Base-by-base conservation (phyloP, 2,329 filamentous ascomycete species). In the Venturiaceae sp. region DNA sequence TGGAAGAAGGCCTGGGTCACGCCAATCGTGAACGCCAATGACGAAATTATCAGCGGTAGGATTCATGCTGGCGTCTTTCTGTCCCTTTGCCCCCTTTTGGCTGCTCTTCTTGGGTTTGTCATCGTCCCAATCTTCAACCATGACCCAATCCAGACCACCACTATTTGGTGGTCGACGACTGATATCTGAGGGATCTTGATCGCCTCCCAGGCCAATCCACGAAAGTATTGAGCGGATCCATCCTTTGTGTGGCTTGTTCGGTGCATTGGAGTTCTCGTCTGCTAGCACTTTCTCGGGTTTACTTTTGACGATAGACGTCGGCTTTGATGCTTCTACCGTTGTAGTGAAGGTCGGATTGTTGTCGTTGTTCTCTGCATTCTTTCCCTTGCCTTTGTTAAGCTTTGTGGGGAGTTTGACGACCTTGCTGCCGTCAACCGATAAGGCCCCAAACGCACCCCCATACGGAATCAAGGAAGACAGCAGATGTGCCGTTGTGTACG, bases 401-500 rank as follows among this genome's bases (percentile, higher is more conserved):
- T 59, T 59, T 13, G 58, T n/a, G 28, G 58, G 21, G 26, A 58
- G 9, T 50, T 55, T 58, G 5, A 11, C 50, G 19, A 30, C 14
- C 36, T 58, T 58, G 32, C 11, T 54, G 30, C 32, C 39, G 30
- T 46, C 57, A 11, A 41, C 30, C 11, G 46, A 14, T 1, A 50
- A 28, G 6, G 53, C 11, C 11, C 53, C 53, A 47, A 55, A 55
- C 2, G 32, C 36, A 50, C 79, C 82, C 52, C 86, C 84, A 1
- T 83, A 81, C 55, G 92, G 89, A 60, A 94, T 86, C 61, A 97
- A 79, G 7, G 92, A 91, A 1, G 92, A 95, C 16, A 99, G 80
- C 14, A 99, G 79, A 70, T 96, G 92, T 1, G 94, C 94, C 0
- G 92, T 97, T 0, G 91, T 97, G 65, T 94, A 85, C 0, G 92